Conservation (phyloP, 305 asterid species). For the Solanum hybrid region DNA sequence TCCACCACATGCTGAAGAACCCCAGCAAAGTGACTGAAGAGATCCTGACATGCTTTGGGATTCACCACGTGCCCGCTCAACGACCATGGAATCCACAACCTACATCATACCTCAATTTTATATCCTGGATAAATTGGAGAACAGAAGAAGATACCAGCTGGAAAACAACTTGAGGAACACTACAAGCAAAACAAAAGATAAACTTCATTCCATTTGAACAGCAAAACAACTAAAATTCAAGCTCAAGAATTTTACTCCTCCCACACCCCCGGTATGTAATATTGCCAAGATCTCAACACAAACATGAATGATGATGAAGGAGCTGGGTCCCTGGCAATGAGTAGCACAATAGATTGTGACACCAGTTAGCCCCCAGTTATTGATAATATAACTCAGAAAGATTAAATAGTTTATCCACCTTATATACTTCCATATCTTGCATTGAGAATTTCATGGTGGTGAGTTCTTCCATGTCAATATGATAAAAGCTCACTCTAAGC, state of each 20-base stretch:
- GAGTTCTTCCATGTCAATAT: background rate
- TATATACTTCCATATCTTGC: background rate
- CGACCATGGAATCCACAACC: conserved; percentile 98
- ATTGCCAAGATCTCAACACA: background rate
- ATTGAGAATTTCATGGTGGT: background rate
- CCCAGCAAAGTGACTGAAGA: conserved; percentile 96
- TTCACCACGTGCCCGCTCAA: conserved; percentile 96
- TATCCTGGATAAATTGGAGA: conserved; percentile 1
- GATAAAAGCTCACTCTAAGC: background rate
- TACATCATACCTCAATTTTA: conserved; percentile 26
- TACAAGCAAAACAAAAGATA: conserved; percentile 2
- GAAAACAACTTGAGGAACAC: background rate
- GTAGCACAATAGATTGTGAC: background rate
- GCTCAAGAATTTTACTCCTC: background rate
- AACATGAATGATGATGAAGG: background rate
- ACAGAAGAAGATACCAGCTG: background rate
- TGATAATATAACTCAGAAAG: background rate
- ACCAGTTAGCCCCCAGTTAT: background rate
- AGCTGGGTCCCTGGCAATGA: background rate
- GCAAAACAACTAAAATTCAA: background rate
- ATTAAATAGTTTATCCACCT: background rate
- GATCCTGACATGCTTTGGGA: conserved; percentile 95
- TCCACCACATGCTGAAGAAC: conserved; percentile 86
- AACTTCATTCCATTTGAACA: background rate
- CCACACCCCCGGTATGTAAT: background rate